Percentiles rank a stretch among this genome's conserved stretches.
phyloP scores from a whole-genome alignment of 352 stramenopile species.

The Saprolegnia diclina region DNA sequence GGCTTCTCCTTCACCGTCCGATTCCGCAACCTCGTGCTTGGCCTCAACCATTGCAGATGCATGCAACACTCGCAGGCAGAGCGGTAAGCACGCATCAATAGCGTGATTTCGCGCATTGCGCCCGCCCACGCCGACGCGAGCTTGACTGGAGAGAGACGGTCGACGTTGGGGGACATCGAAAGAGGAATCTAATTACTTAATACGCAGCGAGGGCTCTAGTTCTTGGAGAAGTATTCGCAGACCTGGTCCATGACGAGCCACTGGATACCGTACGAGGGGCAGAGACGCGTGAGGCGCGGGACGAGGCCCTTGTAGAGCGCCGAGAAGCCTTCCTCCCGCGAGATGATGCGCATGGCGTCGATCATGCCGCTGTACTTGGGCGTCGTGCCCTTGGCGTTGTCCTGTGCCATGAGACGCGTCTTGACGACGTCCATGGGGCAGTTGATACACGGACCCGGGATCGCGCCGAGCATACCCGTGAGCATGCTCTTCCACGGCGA shows the following conservation, averaged over 20 bases:
- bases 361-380: conserved; percentile 94
- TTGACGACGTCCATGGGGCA: conserved; percentile 96
- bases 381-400: conserved; percentile 72
- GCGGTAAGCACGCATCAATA: too few species aligned
- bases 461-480: conserved; percentile 86
- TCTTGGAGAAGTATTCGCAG: conserved; percentile 50
- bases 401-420: conserved; percentile 90
- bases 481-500: conserved; percentile 93
- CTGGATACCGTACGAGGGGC: conserved; percentile 81
- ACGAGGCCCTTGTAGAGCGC: conserved; percentile 97
- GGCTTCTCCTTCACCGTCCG: too few species aligned
- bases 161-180: not conserved
- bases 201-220: not conserved
- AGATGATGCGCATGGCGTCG: conserved; percentile 88
- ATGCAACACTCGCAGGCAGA: too few species aligned
- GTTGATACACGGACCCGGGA: conserved; percentile 84
- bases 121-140: too few species aligned
- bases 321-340: conserved; percentile 90
- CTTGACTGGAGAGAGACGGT: too few species aligned
- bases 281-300: conserved; percentile 89
- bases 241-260: conserved; percentile 85
- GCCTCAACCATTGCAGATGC: too few species aligned
- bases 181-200: conserved; percentile 8
- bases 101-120: too few species aligned
- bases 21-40: too few species aligned